Evolutionary conservation across 139 green algal species (phyloP).

Genomic region (Chlorella sorokiniana): DNA sequence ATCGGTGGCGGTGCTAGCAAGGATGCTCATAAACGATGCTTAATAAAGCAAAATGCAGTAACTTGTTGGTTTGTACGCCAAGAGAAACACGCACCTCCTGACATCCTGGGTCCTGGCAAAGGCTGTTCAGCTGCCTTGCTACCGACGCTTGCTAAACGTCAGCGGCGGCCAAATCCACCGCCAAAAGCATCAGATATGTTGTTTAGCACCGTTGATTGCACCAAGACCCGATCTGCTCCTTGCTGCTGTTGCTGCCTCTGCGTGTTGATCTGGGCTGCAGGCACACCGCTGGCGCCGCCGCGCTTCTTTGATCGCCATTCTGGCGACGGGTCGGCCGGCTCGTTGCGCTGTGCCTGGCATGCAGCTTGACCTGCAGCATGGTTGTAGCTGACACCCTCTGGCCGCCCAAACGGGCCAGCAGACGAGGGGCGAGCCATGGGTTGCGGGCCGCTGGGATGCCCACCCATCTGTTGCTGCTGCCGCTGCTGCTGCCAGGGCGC

Average conservation of each 20-base stretch:
- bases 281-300: background rate
- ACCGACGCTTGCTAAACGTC: background rate
- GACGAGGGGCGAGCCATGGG: background rate
- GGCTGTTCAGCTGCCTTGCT: too few relatives aligned
- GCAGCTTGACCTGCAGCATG: background rate
- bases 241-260: background rate
- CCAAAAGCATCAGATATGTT: constrained; percentile 11
- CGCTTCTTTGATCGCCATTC: constrained; percentile 21
- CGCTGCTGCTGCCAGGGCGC: background rate
- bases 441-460: background rate
- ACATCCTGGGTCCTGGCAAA: too few relatives aligned
- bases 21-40: too few relatives aligned
- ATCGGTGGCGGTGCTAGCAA: too few relatives aligned
- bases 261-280: background rate
- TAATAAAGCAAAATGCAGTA: too few relatives aligned
- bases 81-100: too few relatives aligned
- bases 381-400: background rate
- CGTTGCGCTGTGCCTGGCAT: background rate
- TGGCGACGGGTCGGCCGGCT: constrained; percentile 1
- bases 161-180: too few relatives aligned
- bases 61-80: too few relatives aligned
- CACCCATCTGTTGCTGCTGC: background rate
- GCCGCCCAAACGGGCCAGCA: constrained; percentile 13
- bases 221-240: too few relatives aligned
- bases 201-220: background rate